These are phyloP conservation scores for Haematococcus lacustris DNA, from an alignment of 139 green algal species.

Conservation along the genomic window DNA sequence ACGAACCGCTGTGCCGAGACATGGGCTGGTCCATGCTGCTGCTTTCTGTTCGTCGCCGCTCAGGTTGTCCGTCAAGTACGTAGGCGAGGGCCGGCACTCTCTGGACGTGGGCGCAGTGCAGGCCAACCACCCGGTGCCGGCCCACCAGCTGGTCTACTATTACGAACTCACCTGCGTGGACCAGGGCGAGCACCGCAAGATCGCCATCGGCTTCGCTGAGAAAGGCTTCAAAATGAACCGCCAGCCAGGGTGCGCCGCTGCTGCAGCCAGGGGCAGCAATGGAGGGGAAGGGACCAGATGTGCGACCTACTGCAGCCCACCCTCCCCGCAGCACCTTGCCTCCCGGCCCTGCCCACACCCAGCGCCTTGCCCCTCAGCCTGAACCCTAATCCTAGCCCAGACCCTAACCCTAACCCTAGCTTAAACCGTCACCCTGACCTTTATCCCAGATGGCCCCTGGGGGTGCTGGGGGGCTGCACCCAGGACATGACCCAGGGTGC, in stretches of 20 bases:
- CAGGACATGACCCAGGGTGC: background rate
- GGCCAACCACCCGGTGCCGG: slow-evolving; percentile 60
- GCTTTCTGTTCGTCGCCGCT: too few relatives aligned
- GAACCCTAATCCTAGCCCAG: background rate
- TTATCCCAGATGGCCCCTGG: too few relatives aligned
- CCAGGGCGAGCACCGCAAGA: slow-evolving; percentile 43
- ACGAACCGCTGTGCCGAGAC: too few relatives aligned
- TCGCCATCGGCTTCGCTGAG: slow-evolving; percentile 73
- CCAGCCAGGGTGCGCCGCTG: slow-evolving; percentile 67
- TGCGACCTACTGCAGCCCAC: background rate
- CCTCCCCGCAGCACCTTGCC: background rate
- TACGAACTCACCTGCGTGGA: slow-evolving; percentile 66
- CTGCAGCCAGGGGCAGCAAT: background rate
- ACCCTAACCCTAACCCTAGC: background rate
- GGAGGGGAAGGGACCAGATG: background rate
- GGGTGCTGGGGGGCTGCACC: background rate
- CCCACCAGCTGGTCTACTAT: slow-evolving; percentile 64
- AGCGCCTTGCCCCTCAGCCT: background rate
- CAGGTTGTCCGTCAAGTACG: slow-evolving; percentile 68
- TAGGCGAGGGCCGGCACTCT: slow-evolving; percentile 43
- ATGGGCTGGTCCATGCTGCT: too few relatives aligned
- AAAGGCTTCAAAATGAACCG: slow-evolving; percentile 57
- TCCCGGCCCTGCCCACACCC: background rate
- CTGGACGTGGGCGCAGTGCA: slow-evolving; percentile 67
- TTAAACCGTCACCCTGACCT: background rate